phyloP scores from a whole-genome alignment of 2,329 filamentous ascomycete species.

The Sporothrix euskadiensis region DNA sequence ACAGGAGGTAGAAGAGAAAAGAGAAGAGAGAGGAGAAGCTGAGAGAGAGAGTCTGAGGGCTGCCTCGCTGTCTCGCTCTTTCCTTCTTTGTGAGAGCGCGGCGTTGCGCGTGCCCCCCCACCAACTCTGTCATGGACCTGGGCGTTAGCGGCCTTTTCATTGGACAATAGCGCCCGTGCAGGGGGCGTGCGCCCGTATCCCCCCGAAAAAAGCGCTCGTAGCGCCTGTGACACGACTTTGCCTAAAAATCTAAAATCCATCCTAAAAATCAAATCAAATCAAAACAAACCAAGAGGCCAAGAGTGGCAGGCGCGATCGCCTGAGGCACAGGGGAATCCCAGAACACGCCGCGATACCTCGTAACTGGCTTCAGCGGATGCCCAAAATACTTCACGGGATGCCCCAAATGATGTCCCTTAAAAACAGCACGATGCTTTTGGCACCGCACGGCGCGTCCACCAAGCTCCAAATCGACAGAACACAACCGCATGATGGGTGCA shows the following conservation, averaged over 20 bases:
- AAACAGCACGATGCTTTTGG: slow-evolving; percentile 23
- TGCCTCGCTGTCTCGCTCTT: slow-evolving; percentile 12
- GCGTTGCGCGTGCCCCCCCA: slow-evolving; percentile 11
- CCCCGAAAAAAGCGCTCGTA: slow-evolving; percentile 16
- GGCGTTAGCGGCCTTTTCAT: slow-evolving; percentile 28
- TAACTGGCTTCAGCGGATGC: not conserved
- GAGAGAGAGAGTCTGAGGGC: not conserved
- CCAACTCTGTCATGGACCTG: slow-evolving; percentile 18
- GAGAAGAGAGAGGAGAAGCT: not conserved
- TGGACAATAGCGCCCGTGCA: slow-evolving; percentile 26
- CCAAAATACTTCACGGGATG: slow-evolving; percentile 23
- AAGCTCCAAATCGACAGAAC: slow-evolving; percentile 13
- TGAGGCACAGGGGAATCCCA: not conserved
- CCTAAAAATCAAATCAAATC: slow-evolving; percentile 18
- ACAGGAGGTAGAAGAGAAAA: not conserved
- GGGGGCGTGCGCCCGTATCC: slow-evolving; percentile 20
- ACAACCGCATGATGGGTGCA: not conserved
- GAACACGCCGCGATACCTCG: slow-evolving; percentile 14
- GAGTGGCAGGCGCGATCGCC: not conserved
- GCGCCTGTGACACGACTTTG: slow-evolving; percentile 28
- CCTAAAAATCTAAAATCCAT: not conserved
- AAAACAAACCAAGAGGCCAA: slow-evolving; percentile 16
- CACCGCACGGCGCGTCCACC: slow-evolving; percentile 3
- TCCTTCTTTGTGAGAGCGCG: not conserved
- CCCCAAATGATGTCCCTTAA: slow-evolving; percentile 24